Base-by-base conservation (phyloP, 208 protist species). In the Balamuthia mandrillaris region DNA sequence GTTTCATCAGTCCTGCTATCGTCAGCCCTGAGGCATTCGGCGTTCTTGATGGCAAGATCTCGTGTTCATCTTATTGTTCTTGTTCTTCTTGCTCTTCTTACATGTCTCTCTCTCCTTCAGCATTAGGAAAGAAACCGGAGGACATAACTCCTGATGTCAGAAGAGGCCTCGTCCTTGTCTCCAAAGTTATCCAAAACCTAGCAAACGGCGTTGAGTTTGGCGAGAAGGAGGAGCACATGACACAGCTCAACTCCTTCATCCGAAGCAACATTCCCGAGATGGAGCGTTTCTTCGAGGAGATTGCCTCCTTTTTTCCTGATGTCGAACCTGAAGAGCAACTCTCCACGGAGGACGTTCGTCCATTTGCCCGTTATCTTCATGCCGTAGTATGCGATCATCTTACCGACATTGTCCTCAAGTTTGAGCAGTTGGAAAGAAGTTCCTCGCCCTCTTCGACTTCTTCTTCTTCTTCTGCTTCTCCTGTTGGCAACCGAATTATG, bases 191-290 rank as follows among this genome's bases (percentile, higher is more conserved):
- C 5, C 65, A 75, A 44, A 75, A 75, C 65, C 42, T 75, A 44
- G 65, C 65, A 24, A 75, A 75, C 24, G 65, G 65, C 27, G 65
- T 75, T 6, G 65, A 75, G 39, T 75, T 75, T 51, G 65, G 65
- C 24, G 65, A 75, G 41, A 75, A 75, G 21, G 65, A 75, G 44
- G 44, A 49, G 68, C 45, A 77, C 68, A 77, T 77, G 68, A 77
- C 27, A 10, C 9, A 0, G 27, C 51, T 77, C 44, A 77, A 77
- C 16, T 31, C 44, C 4, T 77, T 77, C 68, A 52, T 77, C 45
- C 18, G 12, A 4, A 37, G 27, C 68, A 77, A 77, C 68, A 52
- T 72, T 33, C 39, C 47, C 63, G 41, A 41, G 21, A 41, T 24
- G 21, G 63, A 72, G 14, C 39, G 39, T 41, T 72, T 72, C 63